Conservation (phyloP, 495 filamentous ascomycete species). For the Penicillium malachiteum region DNA sequence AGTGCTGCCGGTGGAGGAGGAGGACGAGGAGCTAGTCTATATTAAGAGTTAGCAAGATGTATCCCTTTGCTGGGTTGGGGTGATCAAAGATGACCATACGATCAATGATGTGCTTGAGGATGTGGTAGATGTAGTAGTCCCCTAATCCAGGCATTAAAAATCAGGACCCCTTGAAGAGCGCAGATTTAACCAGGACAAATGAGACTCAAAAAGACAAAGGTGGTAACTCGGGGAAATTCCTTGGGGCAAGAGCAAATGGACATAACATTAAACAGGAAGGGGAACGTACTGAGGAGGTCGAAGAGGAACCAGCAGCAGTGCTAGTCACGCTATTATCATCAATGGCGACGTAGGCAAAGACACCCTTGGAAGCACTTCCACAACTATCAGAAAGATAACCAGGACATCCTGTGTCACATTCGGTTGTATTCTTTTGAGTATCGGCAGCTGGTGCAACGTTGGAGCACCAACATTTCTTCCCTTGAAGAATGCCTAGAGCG, state of each 20-base stretch:
- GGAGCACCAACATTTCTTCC: constrained; percentile 71
- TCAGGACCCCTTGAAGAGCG: constrained; percentile 15
- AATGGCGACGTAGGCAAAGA: constrained; percentile 60
- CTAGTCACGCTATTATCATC: constrained; percentile 28
- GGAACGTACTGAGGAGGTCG: constrained; percentile 28
- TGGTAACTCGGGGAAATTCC: neutral
- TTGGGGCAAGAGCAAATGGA: neutral
- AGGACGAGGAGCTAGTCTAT: constrained; percentile 28
- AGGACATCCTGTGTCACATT: constrained; percentile 62
- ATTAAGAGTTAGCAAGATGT: constrained; percentile 17
- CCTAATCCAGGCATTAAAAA: constrained; percentile 26
- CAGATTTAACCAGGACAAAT: constrained; percentile 6
- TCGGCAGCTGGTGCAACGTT: constrained; percentile 60
- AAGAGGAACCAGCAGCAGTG: constrained; percentile 31
- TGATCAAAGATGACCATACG: constrained; percentile 11
- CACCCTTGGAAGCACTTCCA: constrained; percentile 50
- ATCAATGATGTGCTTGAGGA: constrained; percentile 9
- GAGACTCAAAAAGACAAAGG: neutral
- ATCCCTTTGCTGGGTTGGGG: neutral
- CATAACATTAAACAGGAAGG: neutral
- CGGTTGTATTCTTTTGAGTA: constrained; percentile 27
- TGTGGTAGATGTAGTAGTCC: constrained; percentile 12
- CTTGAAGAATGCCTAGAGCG: constrained; percentile 68
- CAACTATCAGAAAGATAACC: constrained; percentile 66
- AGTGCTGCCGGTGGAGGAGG: constrained; percentile 19